These are phyloP conservation scores for Cytospora leucostoma DNA, from an alignment of 2,329 filamentous ascomycete species.

Conservation along the genomic window DNA sequence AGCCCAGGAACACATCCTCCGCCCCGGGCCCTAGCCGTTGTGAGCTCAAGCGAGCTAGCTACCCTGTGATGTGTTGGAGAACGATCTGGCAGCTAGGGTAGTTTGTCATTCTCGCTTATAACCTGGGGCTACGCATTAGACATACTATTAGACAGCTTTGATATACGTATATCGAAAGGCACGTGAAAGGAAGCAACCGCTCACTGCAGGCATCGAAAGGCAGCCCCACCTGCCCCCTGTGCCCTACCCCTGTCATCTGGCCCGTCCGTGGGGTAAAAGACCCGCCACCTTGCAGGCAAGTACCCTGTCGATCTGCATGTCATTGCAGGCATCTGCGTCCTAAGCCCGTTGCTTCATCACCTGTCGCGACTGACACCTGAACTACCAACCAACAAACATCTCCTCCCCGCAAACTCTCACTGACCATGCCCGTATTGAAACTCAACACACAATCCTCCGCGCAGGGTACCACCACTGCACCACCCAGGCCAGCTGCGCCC, in stretches of 20 bases:
- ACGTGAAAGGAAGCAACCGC: background rate
- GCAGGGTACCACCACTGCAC: slow-evolving; percentile 29
- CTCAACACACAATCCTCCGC: slow-evolving; percentile 32
- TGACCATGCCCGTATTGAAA: slow-evolving; percentile 37
- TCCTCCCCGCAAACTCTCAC: background rate
- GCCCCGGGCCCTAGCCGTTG: too few relatives aligned
- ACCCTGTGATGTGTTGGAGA: too few relatives aligned
- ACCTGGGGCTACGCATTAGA: too few relatives aligned
- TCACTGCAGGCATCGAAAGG: background rate
- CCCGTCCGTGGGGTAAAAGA: background rate
- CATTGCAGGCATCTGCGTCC: slow-evolving; percentile 5
- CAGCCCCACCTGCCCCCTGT: background rate
- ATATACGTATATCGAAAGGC: background rate
- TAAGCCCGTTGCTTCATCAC: slow-evolving; percentile 6
- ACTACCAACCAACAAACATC: slow-evolving; percentile 7
- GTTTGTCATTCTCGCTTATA: too few relatives aligned
- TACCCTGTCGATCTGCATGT: slow-evolving; percentile 20
- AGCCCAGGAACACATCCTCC: too few relatives aligned
- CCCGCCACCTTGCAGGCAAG: slow-evolving; percentile 11
- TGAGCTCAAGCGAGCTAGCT: too few relatives aligned
- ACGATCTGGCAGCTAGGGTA: too few relatives aligned
- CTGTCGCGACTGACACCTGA: background rate
- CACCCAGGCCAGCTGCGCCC: slow-evolving; percentile 20
- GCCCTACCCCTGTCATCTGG: background rate
- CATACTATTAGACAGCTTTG: too few relatives aligned